A percentile compares a stretch with the other conserved stretches of the same genome.
Evolutionary conservation across 768 basidiomycete genomes (phyloP).

Genomic region (Agrocybe chaxingu): DNA sequence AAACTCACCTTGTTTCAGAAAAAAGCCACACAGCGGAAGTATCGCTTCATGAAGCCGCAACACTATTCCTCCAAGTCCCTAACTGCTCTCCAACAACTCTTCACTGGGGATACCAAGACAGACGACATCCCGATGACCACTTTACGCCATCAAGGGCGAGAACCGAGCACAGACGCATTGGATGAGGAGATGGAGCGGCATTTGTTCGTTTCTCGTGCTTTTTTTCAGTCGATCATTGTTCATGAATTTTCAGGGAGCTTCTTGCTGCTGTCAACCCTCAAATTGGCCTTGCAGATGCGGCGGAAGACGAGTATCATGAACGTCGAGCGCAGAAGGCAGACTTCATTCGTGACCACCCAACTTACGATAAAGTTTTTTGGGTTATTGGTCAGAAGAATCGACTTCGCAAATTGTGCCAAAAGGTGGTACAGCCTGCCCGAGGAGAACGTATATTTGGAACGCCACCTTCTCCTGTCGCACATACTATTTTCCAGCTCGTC

Average conservation of each 20-base stretch:
- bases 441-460: conserved; percentile 88
- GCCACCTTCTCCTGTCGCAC: conserved; percentile 58
- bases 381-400: conserved; percentile 77
- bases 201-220: conserved; percentile 44
- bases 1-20: conserved; percentile 5
- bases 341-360: conserved; percentile 85
- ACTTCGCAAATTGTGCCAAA: conserved; percentile 76
- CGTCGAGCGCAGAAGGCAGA: conserved; percentile 75
- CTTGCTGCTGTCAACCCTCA: conserved; percentile 64
- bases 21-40: conserved; percentile 21
- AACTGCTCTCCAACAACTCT: conserved; percentile 60
- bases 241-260: conserved; percentile 50
- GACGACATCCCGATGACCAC: conserved; percentile 61
- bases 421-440: conserved; percentile 74
- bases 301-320: conserved; percentile 64
- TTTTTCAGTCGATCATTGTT: not conserved
- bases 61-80: conserved; percentile 60
- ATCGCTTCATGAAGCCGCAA: conserved; percentile 31
- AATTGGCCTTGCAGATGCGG: conserved; percentile 42
- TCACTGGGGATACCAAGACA: conserved; percentile 49
- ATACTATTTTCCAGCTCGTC: conserved; percentile 70
- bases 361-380: conserved; percentile 90
- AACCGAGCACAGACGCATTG: conserved; percentile 26
- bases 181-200: conserved; percentile 72
- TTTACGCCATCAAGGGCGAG: conserved; percentile 39